Percentiles rank a stretch among this genome's conserved stretches.
phyloP scores from a whole-genome alignment of 345 rosid species.

The Orychophragmus violaceus region DNA sequence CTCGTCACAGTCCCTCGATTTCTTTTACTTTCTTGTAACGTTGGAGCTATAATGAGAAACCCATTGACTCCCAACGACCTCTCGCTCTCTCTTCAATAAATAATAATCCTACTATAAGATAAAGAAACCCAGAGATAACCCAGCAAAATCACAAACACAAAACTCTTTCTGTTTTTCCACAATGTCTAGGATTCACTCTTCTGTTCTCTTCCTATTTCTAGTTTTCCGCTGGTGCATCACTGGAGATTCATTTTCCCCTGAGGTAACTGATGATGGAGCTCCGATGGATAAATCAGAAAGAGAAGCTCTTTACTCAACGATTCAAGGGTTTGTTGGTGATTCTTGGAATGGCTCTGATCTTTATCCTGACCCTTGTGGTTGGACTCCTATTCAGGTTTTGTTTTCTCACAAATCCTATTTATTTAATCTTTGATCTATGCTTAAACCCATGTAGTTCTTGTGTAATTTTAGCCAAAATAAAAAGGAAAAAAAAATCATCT shows the following conservation, averaged over 20 bases:
- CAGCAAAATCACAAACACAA: background rate
- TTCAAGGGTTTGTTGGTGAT: constrained; percentile 71
- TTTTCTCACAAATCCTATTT: background rate
- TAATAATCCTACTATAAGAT: constrained; percentile 1
- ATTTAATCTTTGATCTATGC: background rate
- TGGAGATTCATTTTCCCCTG: constrained; percentile 8
- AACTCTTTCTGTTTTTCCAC: background rate
- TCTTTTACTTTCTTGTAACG: background rate
- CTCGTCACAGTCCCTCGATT: constrained; percentile 26
- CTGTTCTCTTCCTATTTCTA: background rate
- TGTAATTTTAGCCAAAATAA: background rate
- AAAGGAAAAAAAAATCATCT: background rate
- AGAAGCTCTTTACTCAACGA: constrained; percentile 57
- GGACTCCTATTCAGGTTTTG: constrained; percentile 85
- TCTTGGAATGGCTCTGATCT: constrained; percentile 94
- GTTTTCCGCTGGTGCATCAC: background rate
- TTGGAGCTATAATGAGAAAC: constrained; percentile 10
- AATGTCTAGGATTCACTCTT: constrained; percentile 26
- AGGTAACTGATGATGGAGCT: constrained; percentile 33
- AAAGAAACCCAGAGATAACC: constrained; percentile 13
- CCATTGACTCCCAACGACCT: constrained; percentile 32
- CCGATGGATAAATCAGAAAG: constrained; percentile 62
- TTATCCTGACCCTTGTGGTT: constrained; percentile 93
- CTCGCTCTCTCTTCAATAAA: constrained; percentile 30
- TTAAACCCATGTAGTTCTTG: background rate